Evolutionary conservation across 768 basidiomycete species (phyloP).

Genomic region (Boletus rex-veris): DNA sequence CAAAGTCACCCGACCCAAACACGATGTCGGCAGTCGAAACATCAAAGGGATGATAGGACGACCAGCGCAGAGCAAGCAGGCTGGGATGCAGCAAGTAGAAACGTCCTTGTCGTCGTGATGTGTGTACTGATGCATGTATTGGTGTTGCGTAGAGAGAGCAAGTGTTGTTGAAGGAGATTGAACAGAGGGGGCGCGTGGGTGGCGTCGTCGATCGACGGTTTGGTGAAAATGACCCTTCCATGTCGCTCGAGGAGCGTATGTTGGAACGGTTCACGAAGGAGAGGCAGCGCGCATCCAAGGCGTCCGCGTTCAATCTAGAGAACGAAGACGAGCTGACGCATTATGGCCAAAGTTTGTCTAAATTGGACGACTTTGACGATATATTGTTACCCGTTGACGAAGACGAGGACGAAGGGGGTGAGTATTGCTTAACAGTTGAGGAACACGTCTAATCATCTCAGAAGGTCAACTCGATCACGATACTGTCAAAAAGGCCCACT

Average conservation of each 20-base stretch:
- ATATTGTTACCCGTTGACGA: constrained; percentile 53
- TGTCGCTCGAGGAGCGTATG: constrained; percentile 97
- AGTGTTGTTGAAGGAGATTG: constrained; percentile 83
- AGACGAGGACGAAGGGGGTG: constrained; percentile 49
- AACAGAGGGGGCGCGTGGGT: constrained; percentile 76
- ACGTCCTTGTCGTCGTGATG: constrained; percentile 19
- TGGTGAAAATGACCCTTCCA: constrained; percentile 89
- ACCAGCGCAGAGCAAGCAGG: constrained; percentile 86
- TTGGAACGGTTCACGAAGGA: constrained; percentile 93
- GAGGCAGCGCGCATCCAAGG: constrained; percentile 74
- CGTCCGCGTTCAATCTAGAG: constrained; percentile 82
- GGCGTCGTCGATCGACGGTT: constrained; percentile 93
- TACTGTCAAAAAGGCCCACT: constrained; percentile 68
- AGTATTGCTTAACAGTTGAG: constrained; percentile 2
- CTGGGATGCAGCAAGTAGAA: constrained; percentile 80
- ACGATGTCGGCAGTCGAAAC: constrained; percentile 87
- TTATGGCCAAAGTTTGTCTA: constrained; percentile 85
- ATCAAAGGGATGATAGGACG: constrained; percentile 78
- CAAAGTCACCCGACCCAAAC: constrained; percentile 88
- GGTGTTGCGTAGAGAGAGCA: constrained; percentile 62
- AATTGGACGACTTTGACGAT: constrained; percentile 79
- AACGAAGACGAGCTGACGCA: constrained; percentile 90
- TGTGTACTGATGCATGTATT: constrained; percentile 4
- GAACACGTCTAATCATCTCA: constrained; percentile 1
- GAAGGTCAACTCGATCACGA: constrained; percentile 66